Conservation (phyloP, 768 basidiomycete species). For the Auriculariales sp. region DNA sequence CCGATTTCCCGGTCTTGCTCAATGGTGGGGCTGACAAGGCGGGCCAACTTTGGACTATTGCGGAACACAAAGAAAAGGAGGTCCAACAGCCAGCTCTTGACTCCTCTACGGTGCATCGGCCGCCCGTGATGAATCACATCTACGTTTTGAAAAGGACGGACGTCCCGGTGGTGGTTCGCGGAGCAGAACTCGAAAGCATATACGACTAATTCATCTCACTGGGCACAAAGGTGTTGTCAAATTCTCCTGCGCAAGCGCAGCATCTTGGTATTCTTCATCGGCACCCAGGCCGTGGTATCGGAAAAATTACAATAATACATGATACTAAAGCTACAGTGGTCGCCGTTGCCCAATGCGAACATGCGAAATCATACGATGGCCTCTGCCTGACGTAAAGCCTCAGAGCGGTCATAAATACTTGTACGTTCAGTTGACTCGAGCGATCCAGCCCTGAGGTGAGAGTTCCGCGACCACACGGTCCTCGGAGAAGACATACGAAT, state of each 20-base stretch:
- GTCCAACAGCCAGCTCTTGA: neutral
- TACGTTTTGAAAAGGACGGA: neutral
- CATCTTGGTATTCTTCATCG: too few relatives aligned
- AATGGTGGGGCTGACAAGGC: neutral
- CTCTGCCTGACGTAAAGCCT: conserved; percentile 45
- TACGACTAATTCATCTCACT: too few relatives aligned
- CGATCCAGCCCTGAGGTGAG: conserved; percentile 35
- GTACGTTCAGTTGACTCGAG: conserved; percentile 25
- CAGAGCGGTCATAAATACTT: conserved; percentile 40
- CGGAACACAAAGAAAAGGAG: neutral
- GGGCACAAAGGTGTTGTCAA: too few relatives aligned
- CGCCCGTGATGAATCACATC: neutral
- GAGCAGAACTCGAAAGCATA: too few relatives aligned
- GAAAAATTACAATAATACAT: too few relatives aligned
- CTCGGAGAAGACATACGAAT: conserved; percentile 33
- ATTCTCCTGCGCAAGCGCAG: too few relatives aligned
- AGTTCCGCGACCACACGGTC: conserved; percentile 22
- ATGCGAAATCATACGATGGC: too few relatives aligned
- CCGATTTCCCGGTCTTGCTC: neutral
- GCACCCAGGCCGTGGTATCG: too few relatives aligned
- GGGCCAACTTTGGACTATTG: neutral
- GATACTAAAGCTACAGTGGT: too few relatives aligned
- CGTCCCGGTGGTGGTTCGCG: neutral
- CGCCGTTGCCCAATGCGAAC: too few relatives aligned
- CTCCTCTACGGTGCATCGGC: neutral